These are phyloP conservation scores for Vitis riparia DNA, from an alignment of 164 flowering plant species.

Conservation along the genomic window DNA sequence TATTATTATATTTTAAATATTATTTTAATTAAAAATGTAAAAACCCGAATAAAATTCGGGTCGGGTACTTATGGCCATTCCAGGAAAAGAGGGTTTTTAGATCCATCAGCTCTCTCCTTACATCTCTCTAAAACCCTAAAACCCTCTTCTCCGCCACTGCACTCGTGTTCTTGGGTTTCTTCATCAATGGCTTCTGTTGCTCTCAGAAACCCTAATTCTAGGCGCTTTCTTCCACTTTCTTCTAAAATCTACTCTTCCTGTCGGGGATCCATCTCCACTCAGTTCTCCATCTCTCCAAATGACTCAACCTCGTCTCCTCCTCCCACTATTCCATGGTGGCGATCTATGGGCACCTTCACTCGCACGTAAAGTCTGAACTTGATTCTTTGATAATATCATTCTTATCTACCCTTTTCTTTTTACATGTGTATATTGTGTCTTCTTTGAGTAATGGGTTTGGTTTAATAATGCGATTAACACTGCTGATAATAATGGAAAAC, in stretches of 20 bases:
- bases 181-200: constrained; percentile 62
- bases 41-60: not conserved
- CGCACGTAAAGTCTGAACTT: constrained; percentile 54
- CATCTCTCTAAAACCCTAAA: constrained; percentile 3
- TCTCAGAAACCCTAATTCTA: constrained; percentile 61
- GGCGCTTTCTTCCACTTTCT: constrained; percentile 49
- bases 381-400: not conserved
- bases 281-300: constrained; percentile 20
- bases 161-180: not conserved
- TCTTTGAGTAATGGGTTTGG: too few species aligned
- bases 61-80: not conserved
- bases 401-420: not conserved
- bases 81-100: not conserved
- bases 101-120: too few species aligned
- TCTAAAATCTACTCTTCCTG: constrained; percentile 49
- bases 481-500: too few species aligned
- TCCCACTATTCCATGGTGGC: constrained; percentile 47
- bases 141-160: constrained; percentile 6
- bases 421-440: too few species aligned
- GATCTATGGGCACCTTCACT: constrained; percentile 95
- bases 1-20: too few species aligned
- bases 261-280: constrained; percentile 37
- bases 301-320: constrained; percentile 17
- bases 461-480: too few species aligned
- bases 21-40: too few species aligned